Base-by-base conservation (phyloP, 768 basidiomycete species). In the Tricholoma bakamatsutake region DNA sequence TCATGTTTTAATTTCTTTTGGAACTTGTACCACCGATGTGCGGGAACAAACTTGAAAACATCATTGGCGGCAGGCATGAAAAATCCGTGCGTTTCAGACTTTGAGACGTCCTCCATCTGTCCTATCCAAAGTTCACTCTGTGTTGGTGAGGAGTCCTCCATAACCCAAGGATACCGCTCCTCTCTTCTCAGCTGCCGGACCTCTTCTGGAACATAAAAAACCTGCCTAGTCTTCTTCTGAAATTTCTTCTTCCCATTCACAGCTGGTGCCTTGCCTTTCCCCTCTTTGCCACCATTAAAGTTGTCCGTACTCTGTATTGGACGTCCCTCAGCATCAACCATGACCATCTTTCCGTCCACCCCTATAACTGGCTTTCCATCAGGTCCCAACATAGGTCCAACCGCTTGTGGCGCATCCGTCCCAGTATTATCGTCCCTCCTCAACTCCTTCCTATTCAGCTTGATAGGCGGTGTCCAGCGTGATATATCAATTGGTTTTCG, bases 21-120 rank as follows among this genome's bases (percentile, higher is more conserved):
- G 67, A 93, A 93, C 70, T 91, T 92, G 77, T 94, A 95, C 89
- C 90, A 94, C 43, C 92, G 80, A 67, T 91, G 83, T 5, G 90
- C 84, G 12, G 91, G 87, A 10, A 95, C 87, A 69, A 94, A 92
- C 65, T 90, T 86, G 78, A 95, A 94, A 37, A 85, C 78, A 56
- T 91, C 84, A 63, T 85, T 84, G 54, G 84, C 84, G 13, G 86
- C 83, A 33, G 89, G 88, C 84, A 92, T 89, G 70, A 94, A 88
- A 71, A 93, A 84, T 5, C 84, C 90, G 60, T 88, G 83, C 7
- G 85, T 87, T 63, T 83, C 82, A 24, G 81, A 77, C 71, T 82
- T 90, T 10, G 75, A 72, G 15, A 82, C 79, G 57, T 93, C 90
- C 69, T 93, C 90, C 74, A 94, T 77, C 67, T 86, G 81, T 6